Conservation (phyloP, 306 rosid genomes). For the Vicia faba region DNA sequence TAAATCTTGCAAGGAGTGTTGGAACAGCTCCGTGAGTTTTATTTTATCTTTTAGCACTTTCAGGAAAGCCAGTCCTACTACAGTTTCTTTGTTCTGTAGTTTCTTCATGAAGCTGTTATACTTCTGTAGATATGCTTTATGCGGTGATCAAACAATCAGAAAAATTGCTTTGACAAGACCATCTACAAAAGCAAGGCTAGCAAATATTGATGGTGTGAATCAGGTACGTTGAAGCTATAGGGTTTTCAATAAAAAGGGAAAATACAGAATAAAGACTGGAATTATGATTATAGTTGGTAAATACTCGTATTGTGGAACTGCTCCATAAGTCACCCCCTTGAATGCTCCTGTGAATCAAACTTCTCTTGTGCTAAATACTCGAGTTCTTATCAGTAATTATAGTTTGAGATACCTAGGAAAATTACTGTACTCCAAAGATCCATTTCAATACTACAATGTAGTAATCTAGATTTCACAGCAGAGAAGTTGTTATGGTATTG, state of each 20-base stretch:
- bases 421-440: background rate
- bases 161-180: conserved; percentile 79
- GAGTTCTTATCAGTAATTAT: conserved; percentile 14
- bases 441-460: too few species aligned
- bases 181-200: conserved; percentile 84
- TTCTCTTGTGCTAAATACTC: conserved; percentile 12
- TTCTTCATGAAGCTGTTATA: conserved; percentile 10
- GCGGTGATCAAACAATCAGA: conserved; percentile 85
- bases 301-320: too few species aligned
- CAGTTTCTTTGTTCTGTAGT: conserved; percentile 23
- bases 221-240: conserved; percentile 58
- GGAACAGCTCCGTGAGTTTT: conserved; percentile 88
- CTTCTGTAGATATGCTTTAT: conserved; percentile 72
- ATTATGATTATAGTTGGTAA: background rate
- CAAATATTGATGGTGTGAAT: conserved; percentile 88
- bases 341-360: conserved; percentile 17
- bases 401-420: conserved; percentile 13
- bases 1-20: conserved; percentile 68
- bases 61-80: conserved; percentile 22
- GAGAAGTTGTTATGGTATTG: background rate
- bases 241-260: background rate
- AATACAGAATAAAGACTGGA: background rate
- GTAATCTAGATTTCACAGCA: background rate
- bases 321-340: background rate
- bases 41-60: conserved; percentile 16